Evolutionary conservation across 192 early-diverging fungal genomes (phyloP).

Genomic region (Diversispora eburnea): DNA sequence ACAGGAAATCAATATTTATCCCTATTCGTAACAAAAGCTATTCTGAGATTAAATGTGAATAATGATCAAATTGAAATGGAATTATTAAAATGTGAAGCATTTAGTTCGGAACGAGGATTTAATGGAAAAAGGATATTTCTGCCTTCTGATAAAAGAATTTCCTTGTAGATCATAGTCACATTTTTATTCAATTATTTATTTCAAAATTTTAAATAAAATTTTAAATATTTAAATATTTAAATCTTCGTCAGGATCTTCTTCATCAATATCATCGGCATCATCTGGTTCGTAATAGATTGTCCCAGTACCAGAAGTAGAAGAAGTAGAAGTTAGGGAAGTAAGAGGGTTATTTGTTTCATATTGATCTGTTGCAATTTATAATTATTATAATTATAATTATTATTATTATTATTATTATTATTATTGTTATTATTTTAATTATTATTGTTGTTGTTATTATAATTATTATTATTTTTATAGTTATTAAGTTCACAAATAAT

Average conservation of each 20-base stretch:
- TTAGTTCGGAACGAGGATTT: constrained; percentile 25
- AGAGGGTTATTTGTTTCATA: constrained; percentile 15
- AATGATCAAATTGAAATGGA: constrained; percentile 13
- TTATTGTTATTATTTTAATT: too few species aligned
- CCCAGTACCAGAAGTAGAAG: constrained; percentile 35
- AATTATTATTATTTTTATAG: too few species aligned
- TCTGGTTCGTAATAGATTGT: constrained; percentile 82
- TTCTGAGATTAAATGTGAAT: constrained; percentile 3
- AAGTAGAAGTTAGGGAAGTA: too few species aligned
- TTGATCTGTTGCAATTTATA: neutral
- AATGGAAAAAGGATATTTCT: constrained; percentile 22
- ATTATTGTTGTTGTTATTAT: too few species aligned
- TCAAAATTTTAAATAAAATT: constrained; percentile 2
- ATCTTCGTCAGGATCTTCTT: constrained; percentile 90
- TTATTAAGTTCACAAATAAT: too few species aligned
- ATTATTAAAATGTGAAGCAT: constrained; percentile 23
- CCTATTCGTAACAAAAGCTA: constrained; percentile 14
- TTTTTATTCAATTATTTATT: neutral
- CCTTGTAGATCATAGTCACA: constrained; percentile 1
- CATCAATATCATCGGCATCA: constrained; percentile 85
- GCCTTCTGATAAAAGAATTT: neutral
- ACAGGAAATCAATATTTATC: neutral
- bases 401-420: too few species aligned
- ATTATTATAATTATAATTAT: neutral
- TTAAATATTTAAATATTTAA: constrained; percentile 65